Percentiles rank a stretch among this genome's conserved stretches.
These are phyloP conservation scores for Mycena epipterygia DNA, from an alignment of 768 basidiomycete species.

Conservation along the genomic window DNA sequence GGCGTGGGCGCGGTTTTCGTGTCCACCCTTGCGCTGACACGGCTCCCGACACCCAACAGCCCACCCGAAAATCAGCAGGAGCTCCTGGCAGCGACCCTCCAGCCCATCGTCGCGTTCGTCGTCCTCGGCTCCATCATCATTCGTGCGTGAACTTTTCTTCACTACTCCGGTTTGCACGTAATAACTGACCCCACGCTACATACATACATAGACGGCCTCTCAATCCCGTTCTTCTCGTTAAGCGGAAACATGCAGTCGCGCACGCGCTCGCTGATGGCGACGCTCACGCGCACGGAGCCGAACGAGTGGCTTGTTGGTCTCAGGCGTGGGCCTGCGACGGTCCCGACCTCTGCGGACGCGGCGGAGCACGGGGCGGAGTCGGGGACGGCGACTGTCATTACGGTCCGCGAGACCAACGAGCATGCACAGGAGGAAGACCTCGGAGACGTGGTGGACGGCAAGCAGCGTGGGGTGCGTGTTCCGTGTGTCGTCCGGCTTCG, in stretches of 20 bases:
- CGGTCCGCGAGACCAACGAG: background rate
- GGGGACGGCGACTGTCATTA: background rate
- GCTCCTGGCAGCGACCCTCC: slow-evolving; percentile 76
- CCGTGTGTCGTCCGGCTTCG: too few species aligned
- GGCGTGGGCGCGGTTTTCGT: slow-evolving; percentile 95
- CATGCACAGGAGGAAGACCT: background rate
- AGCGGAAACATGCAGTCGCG: slow-evolving; percentile 62
- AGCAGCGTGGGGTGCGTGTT: background rate
- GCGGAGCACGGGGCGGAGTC: background rate
- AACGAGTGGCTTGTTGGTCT: background rate
- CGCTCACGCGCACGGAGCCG: slow-evolving; percentile 47
- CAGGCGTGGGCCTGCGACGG: background rate
- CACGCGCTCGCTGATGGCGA: slow-evolving; percentile 60
- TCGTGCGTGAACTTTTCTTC: slow-evolving; percentile 61
- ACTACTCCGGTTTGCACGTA: background rate
- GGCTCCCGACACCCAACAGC: slow-evolving; percentile 66
- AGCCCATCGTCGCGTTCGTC: slow-evolving; percentile 90
- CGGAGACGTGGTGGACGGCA: background rate
- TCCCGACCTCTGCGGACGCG: background rate
- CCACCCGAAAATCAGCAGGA: slow-evolving; percentile 82
- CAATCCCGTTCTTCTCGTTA: slow-evolving; percentile 76
- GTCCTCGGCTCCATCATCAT: slow-evolving; percentile 89
- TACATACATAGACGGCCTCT: slow-evolving; percentile 74
- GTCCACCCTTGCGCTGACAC: slow-evolving; percentile 76
- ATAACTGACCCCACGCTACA: background rate